A percentile compares a stretch with the other conserved stretches of the same genome.
phyloP scores from a whole-genome alignment of 306 rosid genomes.

The Gastrolobium bilobum region DNA sequence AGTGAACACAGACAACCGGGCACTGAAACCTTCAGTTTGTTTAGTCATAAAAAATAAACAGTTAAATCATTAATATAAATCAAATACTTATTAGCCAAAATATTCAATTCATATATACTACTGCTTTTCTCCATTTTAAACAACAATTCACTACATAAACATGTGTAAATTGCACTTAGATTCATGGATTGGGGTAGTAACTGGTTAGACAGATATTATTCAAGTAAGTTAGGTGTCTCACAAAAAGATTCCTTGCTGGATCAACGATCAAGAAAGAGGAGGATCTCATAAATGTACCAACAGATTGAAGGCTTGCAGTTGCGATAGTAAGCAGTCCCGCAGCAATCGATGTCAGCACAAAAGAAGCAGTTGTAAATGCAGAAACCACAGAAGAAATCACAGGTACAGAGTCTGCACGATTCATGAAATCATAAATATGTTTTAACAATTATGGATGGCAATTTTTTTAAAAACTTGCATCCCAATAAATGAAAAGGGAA shows the following conservation, averaged over 20 bases:
- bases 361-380: conserved; percentile 70
- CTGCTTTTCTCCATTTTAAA: neutral
- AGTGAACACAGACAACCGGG: no score
- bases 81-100: neutral
- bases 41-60: neutral
- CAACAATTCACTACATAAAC: neutral
- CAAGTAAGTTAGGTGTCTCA: conserved; percentile 53
- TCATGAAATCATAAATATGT: conserved; percentile 35
- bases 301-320: conserved; percentile 82
- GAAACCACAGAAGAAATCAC: conserved; percentile 65
- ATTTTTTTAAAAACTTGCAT: neutral
- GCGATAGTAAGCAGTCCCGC: conserved; percentile 85
- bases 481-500: conserved; percentile 8
- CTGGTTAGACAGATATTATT: conserved; percentile 6
- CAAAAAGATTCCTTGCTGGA: conserved; percentile 88
- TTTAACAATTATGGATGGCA: neutral
- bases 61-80: neutral
- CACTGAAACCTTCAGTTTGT: neutral
- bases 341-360: conserved; percentile 68
- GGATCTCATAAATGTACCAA: conserved; percentile 58
- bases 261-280: conserved; percentile 52
- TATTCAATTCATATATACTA: neutral
- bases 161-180: neutral
- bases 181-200: neutral
- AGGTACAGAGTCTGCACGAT: conserved; percentile 76